Evolutionary conservation across 2,329 filamentous ascomycete genomes (phyloP), one percentile per base, ranked within the genome.

Genomic region (Trichoderma harzianum): DNA sequence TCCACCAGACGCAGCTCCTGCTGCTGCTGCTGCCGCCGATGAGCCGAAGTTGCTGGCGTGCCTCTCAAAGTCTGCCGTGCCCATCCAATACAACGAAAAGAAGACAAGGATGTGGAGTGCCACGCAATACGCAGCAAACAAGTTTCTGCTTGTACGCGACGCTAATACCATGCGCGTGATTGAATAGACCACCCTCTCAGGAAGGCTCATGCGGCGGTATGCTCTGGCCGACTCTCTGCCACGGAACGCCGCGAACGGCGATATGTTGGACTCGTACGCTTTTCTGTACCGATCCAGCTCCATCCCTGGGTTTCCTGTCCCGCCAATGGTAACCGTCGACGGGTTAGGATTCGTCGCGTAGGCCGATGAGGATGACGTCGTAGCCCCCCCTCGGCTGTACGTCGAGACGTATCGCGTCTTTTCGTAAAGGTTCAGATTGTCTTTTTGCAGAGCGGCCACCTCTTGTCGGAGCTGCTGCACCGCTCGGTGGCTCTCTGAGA

Each of bases 351-450:
- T 94, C 71, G 86, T 85, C 47, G 87, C 86, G 57, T 90, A 92
- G n/a, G 90, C 90, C 14, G 90, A 90, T 16, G 88, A 88, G 6
- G 89, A 89, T 12, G 90, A 89, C 51, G 84, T 82, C 32, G 88
- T 87, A 7, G 87, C 86, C 16, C 87, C 88, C 60, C 88, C 88
- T 68, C 95, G 90, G 80, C 91, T 97, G 84, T 98, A 99, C 3
- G 93, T 95, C 7, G 94, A 97, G 28, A 98, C 91, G 80, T 99
- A 99, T 76, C 96, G 90, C 21, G 95, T 97, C 87, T 98, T 99
- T 82, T 99, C 96, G 81, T 99, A 99, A 8, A 99, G 87, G 77
- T 92, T 94, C 43, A 99, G 86, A 79, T 99, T 99, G 82, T 99
- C 96, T 80, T 95, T 97, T 79, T 99, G 97, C 53, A 99, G 85